Conservation (phyloP, 2,329 filamentous ascomycete species). For the Sphaerulina populicola region DNA sequence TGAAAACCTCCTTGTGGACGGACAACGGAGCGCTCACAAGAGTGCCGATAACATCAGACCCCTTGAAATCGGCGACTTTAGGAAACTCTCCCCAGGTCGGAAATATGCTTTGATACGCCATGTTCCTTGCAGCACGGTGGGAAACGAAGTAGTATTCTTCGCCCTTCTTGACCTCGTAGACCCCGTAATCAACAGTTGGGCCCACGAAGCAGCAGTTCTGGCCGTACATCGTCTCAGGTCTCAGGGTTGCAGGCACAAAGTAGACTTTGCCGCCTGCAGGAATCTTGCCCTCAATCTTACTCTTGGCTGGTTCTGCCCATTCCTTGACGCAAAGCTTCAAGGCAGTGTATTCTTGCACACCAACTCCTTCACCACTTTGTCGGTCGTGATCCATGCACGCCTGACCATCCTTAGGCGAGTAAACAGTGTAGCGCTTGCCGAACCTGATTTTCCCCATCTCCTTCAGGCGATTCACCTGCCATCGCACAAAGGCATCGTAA, state of each 20-base stretch:
- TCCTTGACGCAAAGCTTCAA: conserved; percentile 85
- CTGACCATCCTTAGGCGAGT: conserved; percentile 81
- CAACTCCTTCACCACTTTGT: conserved; percentile 69
- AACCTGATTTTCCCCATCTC: conserved; percentile 90
- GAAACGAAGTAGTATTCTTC: conserved; percentile 75
- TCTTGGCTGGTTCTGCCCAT: conserved; percentile 70
- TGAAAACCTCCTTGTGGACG: conserved; percentile 71
- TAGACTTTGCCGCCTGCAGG: conserved; percentile 72
- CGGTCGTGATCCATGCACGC: conserved; percentile 84
- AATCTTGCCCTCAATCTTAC: conserved; percentile 66
- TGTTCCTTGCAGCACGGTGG: conserved; percentile 78
- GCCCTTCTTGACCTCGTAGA: conserved; percentile 60
- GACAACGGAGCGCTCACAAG: conserved; percentile 83
- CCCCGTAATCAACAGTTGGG: conserved; percentile 77
- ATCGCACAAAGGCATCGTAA: conserved; percentile 89
- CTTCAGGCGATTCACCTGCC: conserved; percentile 92
- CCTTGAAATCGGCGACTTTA: conserved; percentile 65
- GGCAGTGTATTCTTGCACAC: conserved; percentile 84
- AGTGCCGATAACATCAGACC: conserved; percentile 78
- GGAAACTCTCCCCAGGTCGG: conserved; percentile 66
- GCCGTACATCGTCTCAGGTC: conserved; percentile 98
- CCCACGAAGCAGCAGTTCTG: conserved; percentile 94
- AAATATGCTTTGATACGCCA: conserved; percentile 88
- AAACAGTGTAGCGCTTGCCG: conserved; percentile 86
- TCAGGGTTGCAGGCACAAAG: conserved; percentile 82